phyloP scores from a whole-genome alignment of 164 flowering plant genomes.

The Vitis labrusca region DNA sequence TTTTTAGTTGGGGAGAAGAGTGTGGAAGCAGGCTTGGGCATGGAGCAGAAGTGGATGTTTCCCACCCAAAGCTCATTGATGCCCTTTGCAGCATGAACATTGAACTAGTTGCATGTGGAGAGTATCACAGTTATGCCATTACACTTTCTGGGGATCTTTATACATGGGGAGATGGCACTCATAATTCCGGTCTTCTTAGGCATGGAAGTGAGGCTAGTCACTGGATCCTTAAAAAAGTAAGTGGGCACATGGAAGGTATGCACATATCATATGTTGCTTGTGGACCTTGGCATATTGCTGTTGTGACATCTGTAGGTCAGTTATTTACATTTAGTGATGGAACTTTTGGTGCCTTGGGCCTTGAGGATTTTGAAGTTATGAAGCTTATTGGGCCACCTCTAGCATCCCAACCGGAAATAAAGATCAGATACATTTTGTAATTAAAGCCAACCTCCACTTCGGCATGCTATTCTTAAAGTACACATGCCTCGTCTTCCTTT shows the following conservation, averaged over 20 bases:
- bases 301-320: conserved; percentile 71
- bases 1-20: conserved; percentile 95
- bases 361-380: too few species aligned
- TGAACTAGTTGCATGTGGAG: conserved; percentile 86
- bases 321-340: conserved; percentile 98
- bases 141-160: conserved; percentile 83
- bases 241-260: conserved; percentile 65
- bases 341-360: conserved; percentile 92
- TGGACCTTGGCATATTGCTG: conserved; percentile 96
- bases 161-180: conserved; percentile 88
- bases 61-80: conserved; percentile 71
- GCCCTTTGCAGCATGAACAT: conserved; percentile 61
- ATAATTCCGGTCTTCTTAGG: conserved; percentile 68
- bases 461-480: too few species aligned
- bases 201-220: conserved; percentile 78
- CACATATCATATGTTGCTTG: conserved; percentile 73
- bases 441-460: too few species aligned
- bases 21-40: conserved; percentile 94
- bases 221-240: conserved; percentile 80
- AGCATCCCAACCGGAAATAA: too few species aligned
- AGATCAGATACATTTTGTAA: too few species aligned
- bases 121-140: conserved; percentile 89
- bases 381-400: too few species aligned
- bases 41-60: conserved; percentile 68
- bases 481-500: too few species aligned